A percentile compares a stretch with the other conserved stretches of the same genome.
phyloP scores from a whole-genome alignment of 1,284 basidiomycete genomes.

The Boletus mariae region DNA sequence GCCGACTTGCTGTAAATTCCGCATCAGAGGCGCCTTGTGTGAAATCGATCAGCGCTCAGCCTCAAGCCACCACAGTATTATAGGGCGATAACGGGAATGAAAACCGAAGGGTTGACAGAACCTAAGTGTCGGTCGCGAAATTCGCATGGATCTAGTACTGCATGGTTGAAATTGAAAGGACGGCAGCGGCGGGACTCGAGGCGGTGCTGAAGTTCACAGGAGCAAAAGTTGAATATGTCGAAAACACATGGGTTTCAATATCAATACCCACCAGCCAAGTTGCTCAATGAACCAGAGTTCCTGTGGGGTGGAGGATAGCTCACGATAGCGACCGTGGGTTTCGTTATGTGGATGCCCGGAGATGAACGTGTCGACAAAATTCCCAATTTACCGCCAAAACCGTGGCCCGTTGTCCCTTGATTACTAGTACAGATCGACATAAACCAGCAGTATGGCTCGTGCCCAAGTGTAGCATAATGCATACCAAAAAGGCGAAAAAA shows the following conservation, averaged over 20 bases:
- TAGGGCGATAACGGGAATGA: background rate
- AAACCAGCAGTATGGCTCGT: background rate
- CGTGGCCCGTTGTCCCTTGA: background rate
- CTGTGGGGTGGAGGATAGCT: background rate
- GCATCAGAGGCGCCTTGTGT: background rate
- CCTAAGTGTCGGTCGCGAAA: background rate
- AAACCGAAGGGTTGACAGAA: background rate
- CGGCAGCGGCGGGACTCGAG: background rate
- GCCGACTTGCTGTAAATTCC: constrained; percentile 20
- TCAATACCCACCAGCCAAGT: background rate
- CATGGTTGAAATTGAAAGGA: background rate
- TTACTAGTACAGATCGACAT: constrained; percentile 5
- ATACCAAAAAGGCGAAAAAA: background rate
- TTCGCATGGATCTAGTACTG: too few relatives aligned
- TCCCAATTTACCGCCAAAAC: background rate
- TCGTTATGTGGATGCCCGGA: background rate
- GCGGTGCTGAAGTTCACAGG: background rate
- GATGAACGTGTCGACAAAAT: background rate
- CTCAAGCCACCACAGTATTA: background rate
- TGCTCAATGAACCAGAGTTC: background rate
- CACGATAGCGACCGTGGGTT: background rate
- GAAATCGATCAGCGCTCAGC: background rate
- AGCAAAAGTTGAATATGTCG: background rate
- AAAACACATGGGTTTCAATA: background rate
- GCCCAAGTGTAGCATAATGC: background rate